Base-by-base conservation (phyloP, 2,329 filamentous ascomycete species). In the Neobulgaria alba region DNA sequence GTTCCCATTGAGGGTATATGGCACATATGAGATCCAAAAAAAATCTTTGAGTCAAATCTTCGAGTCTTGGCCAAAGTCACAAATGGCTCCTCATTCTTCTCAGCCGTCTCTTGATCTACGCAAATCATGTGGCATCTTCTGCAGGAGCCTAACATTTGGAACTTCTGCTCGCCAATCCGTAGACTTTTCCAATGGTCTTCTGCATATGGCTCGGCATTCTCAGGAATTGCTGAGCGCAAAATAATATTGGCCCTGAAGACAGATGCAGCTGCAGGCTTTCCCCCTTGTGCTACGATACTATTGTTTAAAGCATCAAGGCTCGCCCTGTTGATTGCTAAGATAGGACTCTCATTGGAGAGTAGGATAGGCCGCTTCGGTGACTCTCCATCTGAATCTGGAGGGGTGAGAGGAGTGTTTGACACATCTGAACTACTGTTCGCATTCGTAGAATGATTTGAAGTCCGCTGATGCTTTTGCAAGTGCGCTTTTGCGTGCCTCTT, bases 111-210 rank as follows among this genome's bases (percentile, higher is more conserved):
- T 60, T 95, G 92, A 56, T 98, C 81, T 33, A 96, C 77, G 58
- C 90, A 95, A 8, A 98, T 82, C 89, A 98, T 96, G 60, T 95
- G 88, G 54, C 92, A 98, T 44, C 92, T 71, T 45, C 87, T 76
- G 56, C 92, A 98, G 3, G 84, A 76, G 0, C 89, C 90, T 3
- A 96, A 65, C 55, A 93, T 76, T 46, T 82, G 70, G 53, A 86
- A 84, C 8, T 64, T 61, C 43, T 80, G 71, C 2, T 61, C 52
- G 2, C 82, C 84, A 42, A 95, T 82, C 7, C 64, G 68, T 30
- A 95, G 55, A 12, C 63, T 69, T 10, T 66, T 67, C 90, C 90
- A 96, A 4, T 66, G 61, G 51, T 96, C 92, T 63, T 96, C 90
- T 0, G 73, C 71, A 59, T 92, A 96, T 0, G 86, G 69, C 18